These are phyloP conservation scores for Exobasidium cylindrosporum DNA, from an alignment of 1,284 basidiomycete genomes.

Conservation along the genomic window DNA sequence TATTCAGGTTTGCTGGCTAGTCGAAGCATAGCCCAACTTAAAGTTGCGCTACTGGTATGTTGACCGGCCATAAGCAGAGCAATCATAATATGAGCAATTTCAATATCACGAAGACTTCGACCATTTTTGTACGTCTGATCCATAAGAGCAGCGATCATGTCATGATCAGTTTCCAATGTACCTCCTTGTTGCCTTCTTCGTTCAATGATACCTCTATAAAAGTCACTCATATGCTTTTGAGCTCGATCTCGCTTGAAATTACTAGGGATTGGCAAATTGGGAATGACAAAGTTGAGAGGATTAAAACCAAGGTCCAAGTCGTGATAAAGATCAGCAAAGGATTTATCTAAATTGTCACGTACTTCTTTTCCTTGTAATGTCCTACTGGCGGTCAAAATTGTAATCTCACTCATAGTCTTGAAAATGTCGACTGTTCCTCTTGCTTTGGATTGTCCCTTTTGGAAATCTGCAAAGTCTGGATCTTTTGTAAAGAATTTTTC, in stretches of 20 bases:
- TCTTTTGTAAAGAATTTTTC: constrained; percentile 52
- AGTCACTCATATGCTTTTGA: constrained; percentile 88
- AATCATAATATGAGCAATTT: constrained; percentile 91
- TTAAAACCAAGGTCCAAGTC: constrained; percentile 75
- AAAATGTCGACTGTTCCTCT: constrained; percentile 57
- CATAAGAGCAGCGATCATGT: constrained; percentile 89
- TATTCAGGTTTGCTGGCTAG: constrained; percentile 72
- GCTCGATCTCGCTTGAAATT: constrained; percentile 84
- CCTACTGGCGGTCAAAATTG: constrained; percentile 86
- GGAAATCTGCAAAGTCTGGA: constrained; percentile 63
- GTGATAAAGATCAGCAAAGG: constrained; percentile 79
- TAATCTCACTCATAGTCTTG: constrained; percentile 81
- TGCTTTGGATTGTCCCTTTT: constrained; percentile 17
- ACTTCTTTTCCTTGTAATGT: constrained; percentile 93
- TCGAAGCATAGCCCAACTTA: constrained; percentile 85
- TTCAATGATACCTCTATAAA: constrained; percentile 84
- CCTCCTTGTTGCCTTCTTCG: constrained; percentile 64
- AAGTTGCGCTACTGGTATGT: constrained; percentile 90
- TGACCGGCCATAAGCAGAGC: constrained; percentile 75
- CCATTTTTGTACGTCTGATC: constrained; percentile 85
- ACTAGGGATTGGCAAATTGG: constrained; percentile 83
- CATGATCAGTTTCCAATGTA: constrained; percentile 62
- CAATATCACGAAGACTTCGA: constrained; percentile 73
- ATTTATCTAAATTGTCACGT: constrained; percentile 72
- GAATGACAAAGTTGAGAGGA: constrained; percentile 77